phyloP scores from a whole-genome alignment of 2,329 filamentous ascomycete species.

The Esteya vermicola region DNA sequence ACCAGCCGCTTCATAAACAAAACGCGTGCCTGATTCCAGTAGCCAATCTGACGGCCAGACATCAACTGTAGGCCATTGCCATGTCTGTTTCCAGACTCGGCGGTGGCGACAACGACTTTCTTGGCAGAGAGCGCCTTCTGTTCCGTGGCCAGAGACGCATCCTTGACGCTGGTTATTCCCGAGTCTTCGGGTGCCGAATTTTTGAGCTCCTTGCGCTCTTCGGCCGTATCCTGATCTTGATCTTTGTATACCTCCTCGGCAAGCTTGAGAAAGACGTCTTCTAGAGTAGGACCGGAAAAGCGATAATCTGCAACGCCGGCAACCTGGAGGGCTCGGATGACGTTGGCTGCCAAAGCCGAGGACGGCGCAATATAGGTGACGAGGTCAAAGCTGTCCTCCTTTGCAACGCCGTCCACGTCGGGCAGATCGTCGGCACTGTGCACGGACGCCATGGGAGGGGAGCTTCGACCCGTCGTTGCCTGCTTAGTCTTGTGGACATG shows the following conservation, averaged over 20 bases:
- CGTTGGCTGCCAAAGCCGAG: conserved; percentile 54
- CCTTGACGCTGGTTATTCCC: neutral
- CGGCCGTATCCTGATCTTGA: conserved; percentile 4
- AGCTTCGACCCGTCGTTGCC: too few relatives aligned
- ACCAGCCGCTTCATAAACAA: conserved; percentile 66
- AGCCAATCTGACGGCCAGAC: conserved; percentile 55
- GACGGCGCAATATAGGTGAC: conserved; percentile 58
- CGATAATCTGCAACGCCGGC: conserved; percentile 62
- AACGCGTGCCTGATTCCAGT: conserved; percentile 55
- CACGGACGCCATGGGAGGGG: conserved; percentile 11
- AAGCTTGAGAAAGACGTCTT: conserved; percentile 80
- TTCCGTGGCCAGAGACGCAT: neutral
- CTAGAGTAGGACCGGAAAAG: conserved; percentile 77
- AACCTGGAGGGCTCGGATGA: conserved; percentile 56
- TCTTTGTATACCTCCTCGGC: conserved; percentile 63
- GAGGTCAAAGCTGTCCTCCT: conserved; percentile 52
- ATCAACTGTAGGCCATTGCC: conserved; percentile 36
- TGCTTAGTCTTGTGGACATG: conserved; percentile 45
- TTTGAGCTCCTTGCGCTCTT: neutral
- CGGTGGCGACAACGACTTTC: neutral
- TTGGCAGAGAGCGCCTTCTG: neutral
- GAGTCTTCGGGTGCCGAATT: neutral
- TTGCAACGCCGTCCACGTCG: conserved; percentile 39
- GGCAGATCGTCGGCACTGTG: conserved; percentile 19
- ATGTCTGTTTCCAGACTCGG: neutral